Evolutionary conservation across 139 green algal species (phyloP).

Genomic region (Parachlorella kessleri): DNA sequence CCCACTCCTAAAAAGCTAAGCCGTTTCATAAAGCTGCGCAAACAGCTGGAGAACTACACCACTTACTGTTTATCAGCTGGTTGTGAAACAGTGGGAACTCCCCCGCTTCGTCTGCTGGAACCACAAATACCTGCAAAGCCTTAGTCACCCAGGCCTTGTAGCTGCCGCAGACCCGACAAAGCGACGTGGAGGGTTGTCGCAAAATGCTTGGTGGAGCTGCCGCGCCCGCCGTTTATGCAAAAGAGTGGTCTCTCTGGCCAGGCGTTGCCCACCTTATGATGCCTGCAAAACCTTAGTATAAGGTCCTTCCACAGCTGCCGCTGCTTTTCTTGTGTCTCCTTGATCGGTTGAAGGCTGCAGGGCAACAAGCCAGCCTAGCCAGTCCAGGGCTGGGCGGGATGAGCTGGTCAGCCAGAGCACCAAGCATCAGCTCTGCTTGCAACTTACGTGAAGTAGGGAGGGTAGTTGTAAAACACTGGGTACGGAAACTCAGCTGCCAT

Average conservation of each 20-base stretch:
- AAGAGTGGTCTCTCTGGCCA: too few relatives aligned
- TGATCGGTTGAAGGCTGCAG: slow-evolving; percentile 81
- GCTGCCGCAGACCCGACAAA: too few relatives aligned
- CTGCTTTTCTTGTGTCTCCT: slow-evolving; percentile 84
- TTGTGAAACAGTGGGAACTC: slow-evolving; percentile 70
- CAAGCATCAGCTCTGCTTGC: not conserved
- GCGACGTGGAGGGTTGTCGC: too few relatives aligned
- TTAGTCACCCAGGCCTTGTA: too few relatives aligned
- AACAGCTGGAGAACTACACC: too few relatives aligned
- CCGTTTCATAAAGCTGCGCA: too few relatives aligned
- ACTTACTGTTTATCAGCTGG: slow-evolving; percentile 67
- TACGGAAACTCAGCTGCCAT: slow-evolving; percentile 60
- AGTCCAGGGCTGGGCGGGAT: not conserved
- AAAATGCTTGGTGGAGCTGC: too few relatives aligned
- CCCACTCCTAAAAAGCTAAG: too few relatives aligned
- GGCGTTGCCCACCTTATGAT: slow-evolving; percentile 63
- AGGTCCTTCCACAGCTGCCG: slow-evolving; percentile 70
- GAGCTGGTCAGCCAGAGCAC: not conserved
- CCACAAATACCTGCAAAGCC: slow-evolving; percentile 55
- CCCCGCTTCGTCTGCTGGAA: slow-evolving; percentile 47
- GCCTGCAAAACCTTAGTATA: slow-evolving; percentile 72
- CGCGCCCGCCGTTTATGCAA: too few relatives aligned
- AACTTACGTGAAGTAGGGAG: slow-evolving; percentile 78
- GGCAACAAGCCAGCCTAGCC: not conserved
- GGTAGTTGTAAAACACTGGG: slow-evolving; percentile 71